Evolutionary conservation across 2,329 filamentous ascomycete species (phyloP).

Genomic region (Penicillium hordei): DNA sequence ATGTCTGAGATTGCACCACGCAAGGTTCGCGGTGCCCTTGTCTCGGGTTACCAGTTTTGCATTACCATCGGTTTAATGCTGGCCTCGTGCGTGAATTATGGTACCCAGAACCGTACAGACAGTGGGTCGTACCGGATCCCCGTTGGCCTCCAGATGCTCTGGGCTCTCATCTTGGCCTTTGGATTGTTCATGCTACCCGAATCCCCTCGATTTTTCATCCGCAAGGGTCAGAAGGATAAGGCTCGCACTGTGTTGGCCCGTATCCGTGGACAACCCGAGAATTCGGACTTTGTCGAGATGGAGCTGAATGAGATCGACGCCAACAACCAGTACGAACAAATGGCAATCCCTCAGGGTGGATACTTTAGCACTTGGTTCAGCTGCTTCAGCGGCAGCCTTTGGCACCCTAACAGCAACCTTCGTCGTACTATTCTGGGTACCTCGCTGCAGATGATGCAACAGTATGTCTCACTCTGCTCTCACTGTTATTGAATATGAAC

Average conservation of each 20-base stretch:
- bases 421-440: conserved; percentile 71
- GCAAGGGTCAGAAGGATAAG: conserved; percentile 66
- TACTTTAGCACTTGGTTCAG: conserved; percentile 69
- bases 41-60: conserved; percentile 82
- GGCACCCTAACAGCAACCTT: conserved; percentile 55
- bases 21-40: conserved; percentile 75
- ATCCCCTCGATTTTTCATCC: conserved; percentile 82
- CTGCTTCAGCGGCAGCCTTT: conserved; percentile 60
- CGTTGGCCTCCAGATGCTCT: conserved; percentile 76
- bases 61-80: conserved; percentile 77
- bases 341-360: conserved; percentile 62
- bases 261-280: conserved; percentile 70
- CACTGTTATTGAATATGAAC: not conserved
- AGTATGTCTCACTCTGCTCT: conserved; percentile 36
- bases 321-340: conserved; percentile 82
- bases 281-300: conserved; percentile 72
- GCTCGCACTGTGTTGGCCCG: conserved; percentile 64
- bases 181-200: conserved; percentile 79
- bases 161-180: conserved; percentile 70
- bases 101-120: conserved; percentile 60
- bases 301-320: conserved; percentile 84
- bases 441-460: conserved; percentile 78
- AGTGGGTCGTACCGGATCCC: conserved; percentile 75
- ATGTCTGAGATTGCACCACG: conserved; percentile 77
- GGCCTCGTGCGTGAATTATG: conserved; percentile 73